These are phyloP conservation scores for Tardiomyces depauwii DNA, from an alignment of 1,139 yeast species.

Conservation along the genomic window DNA sequence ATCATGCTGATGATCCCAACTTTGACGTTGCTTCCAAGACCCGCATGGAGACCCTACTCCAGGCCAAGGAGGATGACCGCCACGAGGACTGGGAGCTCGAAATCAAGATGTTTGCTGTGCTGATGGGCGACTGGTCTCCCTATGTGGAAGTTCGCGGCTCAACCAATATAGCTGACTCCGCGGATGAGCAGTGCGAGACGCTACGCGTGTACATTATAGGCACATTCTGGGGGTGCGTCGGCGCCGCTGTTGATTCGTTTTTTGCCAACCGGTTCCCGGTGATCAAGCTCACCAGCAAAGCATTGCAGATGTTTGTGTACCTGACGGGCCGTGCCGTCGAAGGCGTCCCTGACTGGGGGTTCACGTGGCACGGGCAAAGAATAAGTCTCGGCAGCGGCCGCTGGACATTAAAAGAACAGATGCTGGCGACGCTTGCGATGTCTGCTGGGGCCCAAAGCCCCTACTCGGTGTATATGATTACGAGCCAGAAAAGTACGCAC, in stretches of 20 bases:
- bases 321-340: constrained; percentile 37
- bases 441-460: constrained; percentile 11
- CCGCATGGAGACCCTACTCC: constrained; percentile 17
- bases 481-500: constrained; percentile 18
- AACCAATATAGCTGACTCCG: constrained; percentile 42
- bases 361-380: too few relatives aligned
- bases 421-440: constrained; percentile 26
- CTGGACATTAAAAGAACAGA: constrained; percentile 51
- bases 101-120: constrained; percentile 14
- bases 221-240: constrained; percentile 42
- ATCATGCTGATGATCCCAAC: constrained; percentile 40
- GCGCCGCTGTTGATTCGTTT: constrained; percentile 47
- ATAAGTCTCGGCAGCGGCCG: constrained; percentile 37
- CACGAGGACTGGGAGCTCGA: constrained; percentile 25
- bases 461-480: constrained; percentile 20
- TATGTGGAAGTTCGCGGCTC: constrained; percentile 56
- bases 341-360: not conserved
- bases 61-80: constrained; percentile 10
- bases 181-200: constrained; percentile 40
- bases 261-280: constrained; percentile 45
- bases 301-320: constrained; percentile 47
- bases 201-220: constrained; percentile 46
- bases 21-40: constrained; percentile 30
- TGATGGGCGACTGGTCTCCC: constrained; percentile 45
- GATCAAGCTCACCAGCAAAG: constrained; percentile 34